phyloP scores from a whole-genome alignment of 306 rosid species.

The Dalbergia cochinchinensis region DNA sequence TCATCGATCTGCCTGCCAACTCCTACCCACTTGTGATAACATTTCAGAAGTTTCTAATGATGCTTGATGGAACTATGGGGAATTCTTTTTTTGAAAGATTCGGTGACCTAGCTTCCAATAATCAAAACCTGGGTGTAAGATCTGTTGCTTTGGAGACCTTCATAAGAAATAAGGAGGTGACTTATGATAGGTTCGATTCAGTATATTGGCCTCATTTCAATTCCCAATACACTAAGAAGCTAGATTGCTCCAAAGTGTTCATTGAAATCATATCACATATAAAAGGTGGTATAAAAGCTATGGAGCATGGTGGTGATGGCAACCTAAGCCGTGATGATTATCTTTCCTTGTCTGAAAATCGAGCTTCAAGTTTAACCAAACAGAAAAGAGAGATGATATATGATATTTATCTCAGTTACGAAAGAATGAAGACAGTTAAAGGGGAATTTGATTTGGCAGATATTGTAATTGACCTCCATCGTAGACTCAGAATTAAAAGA shows the following conservation, averaged over 20 bases:
- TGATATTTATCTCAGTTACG: constrained; percentile 67
- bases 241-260: constrained; percentile 73
- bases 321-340: constrained; percentile 64
- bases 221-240: constrained; percentile 58
- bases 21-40: constrained; percentile 85
- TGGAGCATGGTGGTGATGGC: constrained; percentile 49
- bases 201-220: constrained; percentile 80
- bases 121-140: constrained; percentile 46
- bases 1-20: constrained; percentile 55
- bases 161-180: constrained; percentile 70
- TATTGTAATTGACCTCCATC: constrained; percentile 73
- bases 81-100: constrained; percentile 81
- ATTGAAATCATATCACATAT: constrained; percentile 77
- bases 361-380: constrained; percentile 57
- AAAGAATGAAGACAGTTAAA: constrained; percentile 66
- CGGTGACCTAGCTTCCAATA: constrained; percentile 36
- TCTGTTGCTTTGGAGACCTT: constrained; percentile 65
- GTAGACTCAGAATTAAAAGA: constrained; percentile 52
- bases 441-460: constrained; percentile 83
- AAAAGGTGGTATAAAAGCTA: constrained; percentile 65
- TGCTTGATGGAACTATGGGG: constrained; percentile 81
- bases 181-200: constrained; percentile 67
- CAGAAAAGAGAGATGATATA: constrained; percentile 63
- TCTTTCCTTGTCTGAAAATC: constrained; percentile 52
- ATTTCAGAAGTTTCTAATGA: constrained; percentile 78